Conservation (phyloP, 2,329 filamentous ascomycete genomes). For the Exophiala phaeomuriformis region DNA sequence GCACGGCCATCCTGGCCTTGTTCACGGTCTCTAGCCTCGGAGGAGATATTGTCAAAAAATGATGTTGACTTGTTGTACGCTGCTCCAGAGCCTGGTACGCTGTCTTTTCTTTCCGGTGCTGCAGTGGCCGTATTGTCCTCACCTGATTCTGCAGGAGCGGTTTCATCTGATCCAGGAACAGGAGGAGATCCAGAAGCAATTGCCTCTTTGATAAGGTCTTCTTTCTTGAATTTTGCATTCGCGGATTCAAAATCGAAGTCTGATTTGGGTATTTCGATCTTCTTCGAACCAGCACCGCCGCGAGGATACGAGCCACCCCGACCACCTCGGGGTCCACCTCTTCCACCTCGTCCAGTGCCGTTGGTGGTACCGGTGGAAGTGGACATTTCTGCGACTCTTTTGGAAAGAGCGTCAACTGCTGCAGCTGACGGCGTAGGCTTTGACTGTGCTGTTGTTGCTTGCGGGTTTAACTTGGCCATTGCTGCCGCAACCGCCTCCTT, state of each 20-base stretch:
- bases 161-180: slow-evolving; percentile 45
- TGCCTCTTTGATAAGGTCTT: slow-evolving; percentile 80
- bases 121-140: slow-evolving; percentile 26
- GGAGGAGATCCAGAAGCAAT: slow-evolving; percentile 68
- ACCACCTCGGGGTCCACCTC: slow-evolving; percentile 40
- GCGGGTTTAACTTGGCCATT: slow-evolving; percentile 42
- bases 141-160: slow-evolving; percentile 33
- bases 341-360: slow-evolving; percentile 34
- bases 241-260: slow-evolving; percentile 87
- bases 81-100: slow-evolving; percentile 32
- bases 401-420: slow-evolving; percentile 39
- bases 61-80: slow-evolving; percentile 82
- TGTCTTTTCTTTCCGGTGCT: slow-evolving; percentile 32
- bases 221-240: slow-evolving; percentile 85
- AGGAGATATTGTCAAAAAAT: slow-evolving; percentile 98
- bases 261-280: slow-evolving; percentile 79
- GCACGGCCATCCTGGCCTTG: slow-evolving; percentile 60
- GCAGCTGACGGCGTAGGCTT: slow-evolving; percentile 33
- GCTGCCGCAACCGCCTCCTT: slow-evolving; percentile 45
- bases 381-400: slow-evolving; percentile 42
- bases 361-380: slow-evolving; percentile 33
- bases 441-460: slow-evolving; percentile 21
- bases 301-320: slow-evolving; percentile 39
- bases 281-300: slow-evolving; percentile 41
- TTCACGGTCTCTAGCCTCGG: slow-evolving; percentile 80